Evolutionary conservation across 2,329 filamentous ascomycete species (phyloP).

Genomic region (Grosmannia serpens): DNA sequence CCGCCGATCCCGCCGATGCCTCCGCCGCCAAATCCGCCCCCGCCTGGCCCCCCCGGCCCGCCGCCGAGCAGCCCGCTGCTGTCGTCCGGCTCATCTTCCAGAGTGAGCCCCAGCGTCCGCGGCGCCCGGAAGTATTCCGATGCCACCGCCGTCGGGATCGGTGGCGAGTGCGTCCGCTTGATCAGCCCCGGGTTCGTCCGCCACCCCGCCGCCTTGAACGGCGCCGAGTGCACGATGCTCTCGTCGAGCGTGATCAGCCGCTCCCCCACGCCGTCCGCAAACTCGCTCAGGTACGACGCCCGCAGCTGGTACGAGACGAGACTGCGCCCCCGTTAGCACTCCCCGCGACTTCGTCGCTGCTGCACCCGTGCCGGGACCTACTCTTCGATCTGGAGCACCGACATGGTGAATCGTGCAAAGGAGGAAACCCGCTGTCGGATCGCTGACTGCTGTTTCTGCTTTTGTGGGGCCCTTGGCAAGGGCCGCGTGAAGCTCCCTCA

Average conservation of each 20-base stretch:
- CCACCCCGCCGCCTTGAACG: constrained; percentile 78
- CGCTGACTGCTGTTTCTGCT: neutral
- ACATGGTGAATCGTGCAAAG: constrained; percentile 21
- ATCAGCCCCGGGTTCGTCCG: constrained; percentile 60
- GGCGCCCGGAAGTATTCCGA: constrained; percentile 75
- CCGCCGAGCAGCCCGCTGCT: constrained; percentile 57
- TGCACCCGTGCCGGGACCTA: constrained; percentile 13
- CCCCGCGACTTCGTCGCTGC: neutral
- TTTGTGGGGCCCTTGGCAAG: neutral
- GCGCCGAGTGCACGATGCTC: constrained; percentile 64
- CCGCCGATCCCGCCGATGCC: neutral
- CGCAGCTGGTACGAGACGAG: constrained; percentile 75
- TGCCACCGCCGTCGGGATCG: constrained; percentile 71
- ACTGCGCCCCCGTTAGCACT: constrained; percentile 27
- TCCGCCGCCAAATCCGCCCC: neutral
- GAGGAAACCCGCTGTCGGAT: too few relatives aligned
- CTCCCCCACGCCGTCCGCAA: constrained; percentile 76
- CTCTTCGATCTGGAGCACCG: constrained; percentile 33
- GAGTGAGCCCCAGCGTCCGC: constrained; percentile 48
- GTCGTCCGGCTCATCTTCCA: constrained; percentile 62
- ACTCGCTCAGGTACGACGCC: constrained; percentile 66
- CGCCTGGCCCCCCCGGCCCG: neutral
- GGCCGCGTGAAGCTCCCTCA: neutral
- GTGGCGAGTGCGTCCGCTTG: constrained; percentile 75
- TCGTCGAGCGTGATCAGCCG: constrained; percentile 74